Base-by-base conservation (phyloP, 768 basidiomycete species). In the Tulasnella sp. region DNA sequence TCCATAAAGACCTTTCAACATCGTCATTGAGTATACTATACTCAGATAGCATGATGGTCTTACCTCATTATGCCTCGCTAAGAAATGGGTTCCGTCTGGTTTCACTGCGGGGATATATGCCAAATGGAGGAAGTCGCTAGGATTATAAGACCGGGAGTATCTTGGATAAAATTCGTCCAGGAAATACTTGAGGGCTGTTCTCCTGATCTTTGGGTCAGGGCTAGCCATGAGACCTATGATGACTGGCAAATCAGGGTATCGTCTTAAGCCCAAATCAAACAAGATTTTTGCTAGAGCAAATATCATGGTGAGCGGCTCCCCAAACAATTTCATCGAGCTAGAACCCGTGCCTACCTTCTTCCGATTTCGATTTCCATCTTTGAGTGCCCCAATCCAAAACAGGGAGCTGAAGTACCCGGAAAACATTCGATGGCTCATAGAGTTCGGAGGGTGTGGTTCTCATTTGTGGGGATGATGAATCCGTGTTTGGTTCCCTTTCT, bases 311-410 rank as follows among this genome's bases (percentile, higher is more conserved):
- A 35, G n/a, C 4, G 7, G 10, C 19, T 27, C 40, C 25, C 19
- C 15, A 35, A 29, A 15, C 12, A n/a, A n/a, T n/a, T 10, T 25
- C 35, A 54, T 15, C 12, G 19, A 35, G 31, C 34, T 13, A 37
- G 37, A 25, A 24, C 27, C 24, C 0, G 6, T 28, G 55, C 66
- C 29, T 34, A 84, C 91, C 89, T 80, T 95, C 92, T 25, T 90
- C 88, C 0, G 89, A 89, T 8, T 73, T 75, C 4, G 71, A 65
- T 53, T 75, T 74, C 93, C 93, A 99, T 62, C 82, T 90, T 53
- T 78, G 70, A 24, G 69, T 69, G 1, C 83, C 82, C 93, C 93
- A 99, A 58, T 90, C 88, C 37, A 98, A 70, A 2, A 95, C 62
- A 3, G 92, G 89, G 20, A 98, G 66, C 6, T 75, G 75, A 5